Evolutionary conservation across 2,329 filamentous ascomycete species (phyloP), one percentile per base, ranked within the genome.

Genomic region (Xylaria sp.): DNA sequence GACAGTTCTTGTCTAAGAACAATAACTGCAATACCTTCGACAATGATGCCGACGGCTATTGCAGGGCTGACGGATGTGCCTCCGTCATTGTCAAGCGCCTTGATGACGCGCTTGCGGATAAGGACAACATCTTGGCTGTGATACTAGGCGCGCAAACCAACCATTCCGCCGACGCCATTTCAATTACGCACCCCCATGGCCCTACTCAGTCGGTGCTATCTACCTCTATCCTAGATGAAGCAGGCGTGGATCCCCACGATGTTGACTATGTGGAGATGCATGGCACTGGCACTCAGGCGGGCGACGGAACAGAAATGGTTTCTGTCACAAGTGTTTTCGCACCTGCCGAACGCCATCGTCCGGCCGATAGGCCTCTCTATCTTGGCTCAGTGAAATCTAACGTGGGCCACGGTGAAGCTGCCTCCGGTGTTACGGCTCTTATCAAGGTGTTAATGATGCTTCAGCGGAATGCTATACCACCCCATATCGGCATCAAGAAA

Each of bases 211-310:
- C 90, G 11, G 80, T 84, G 48, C 78, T 95, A 10, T 94, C 90
- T 70, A 84, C 85, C 58, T 81, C 85, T 38, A 87, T 95, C 27
- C 81, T 95, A 1, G 84, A 89, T 48, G 85, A 90, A 43, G 88
- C 90, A 41, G 88, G 89, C 60, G 83, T 95, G 21, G 88, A 93
- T 70, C 89, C 91, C 1, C 83, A 87, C 52, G 90, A 93, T 65
- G 84, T 96, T 49, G 87, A 87, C 75, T 96, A 94, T 71, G 88
- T 96, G 8, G 92, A 96, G 76, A 92, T 95, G 88, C 92, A 96
- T 74, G 92, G 91, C 13, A 96, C 92, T 2, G 92, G 92, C 31
- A 96, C 91, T 0, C 91, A 95, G 74, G 91, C 90, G 31, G 92
- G 91, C 63, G 92, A 96, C 71, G 88, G 87, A 7, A 90, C 87